Base-by-base conservation (phyloP, 805 yeast species). In the Tetrapisispora fleetii region DNA sequence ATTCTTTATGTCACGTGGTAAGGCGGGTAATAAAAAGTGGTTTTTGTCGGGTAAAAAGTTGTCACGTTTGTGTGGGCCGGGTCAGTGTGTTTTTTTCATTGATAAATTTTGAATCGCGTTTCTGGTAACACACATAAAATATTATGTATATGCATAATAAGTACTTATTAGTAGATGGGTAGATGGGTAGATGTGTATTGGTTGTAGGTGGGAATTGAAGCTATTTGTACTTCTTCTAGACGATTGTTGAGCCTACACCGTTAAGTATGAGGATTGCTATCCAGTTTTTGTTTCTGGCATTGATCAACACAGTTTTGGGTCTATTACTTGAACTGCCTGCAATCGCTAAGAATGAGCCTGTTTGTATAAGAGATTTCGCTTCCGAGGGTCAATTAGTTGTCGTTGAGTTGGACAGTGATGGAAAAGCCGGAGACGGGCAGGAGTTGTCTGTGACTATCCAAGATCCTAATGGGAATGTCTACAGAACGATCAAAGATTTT, bases 331-430 rank as follows among this genome's bases (percentile, higher is more conserved):
- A 79, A 44, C 65, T 80, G n/a, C 74, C 72, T 47, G 80, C 83
- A 17, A 64, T 58, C 7, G 58, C 67, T 3, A 67, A 55, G 28
- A 67, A 58, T 67, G 77, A 53, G 63, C 90, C 91, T 35, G 78
- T 83, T 50, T 93, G 99, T 72, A 77, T 93, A 54, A 85, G 99
- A 65, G 97, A 93, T 65, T 91, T 90, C 62, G 95, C 87, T 47
- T 71, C 77, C 45, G 84, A 80, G 55, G 90, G 88, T 49, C 91
- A 87, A 63, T 69, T 90, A 55, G 98, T 93, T 22, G 96, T 91
- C 40, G 86, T 90, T 48, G 84, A 82, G 55, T 76, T 88, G 58
- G 77, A 78, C 51, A 76, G 95, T 10, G 74, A 77, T 55, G 98
- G 98, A 33, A 63, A 72, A 45, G 69, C 70, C 48, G 93, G 93